Base-by-base conservation (phyloP, 2,329 filamentous ascomycete genomes). In the Epichloe typhina region DNA sequence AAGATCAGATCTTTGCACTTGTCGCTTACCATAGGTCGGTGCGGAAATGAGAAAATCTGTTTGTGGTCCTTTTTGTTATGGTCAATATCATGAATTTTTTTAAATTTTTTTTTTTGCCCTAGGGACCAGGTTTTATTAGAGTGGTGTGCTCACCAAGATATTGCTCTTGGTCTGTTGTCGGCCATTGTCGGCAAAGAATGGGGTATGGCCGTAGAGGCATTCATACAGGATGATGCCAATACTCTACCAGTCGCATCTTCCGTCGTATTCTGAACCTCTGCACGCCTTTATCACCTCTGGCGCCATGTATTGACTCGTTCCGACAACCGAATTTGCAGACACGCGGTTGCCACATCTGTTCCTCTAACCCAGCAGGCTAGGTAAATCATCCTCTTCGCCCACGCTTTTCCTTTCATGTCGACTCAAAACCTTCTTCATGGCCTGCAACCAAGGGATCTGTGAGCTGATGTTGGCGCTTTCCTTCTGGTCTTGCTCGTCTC, bases 261-360 rank as follows among this genome's bases (percentile, higher is more conserved):
- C 91, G 67, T 97, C 93, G 65, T 97, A 97, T 38, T 76, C 56
- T 21, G 39, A 51, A 40, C 54, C 54, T 26, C 51, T 52, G 21
- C 51, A 53, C 45, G 51, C 56, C 70, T 46, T 88, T 78, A 31
- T 90, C 88, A 97, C 87, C 70, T 97, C 93, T 2, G 91, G 91
- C 0, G 93, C 91, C 93, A 96, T 97, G 70, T 97, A 97, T 63
- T 96, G 91, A 64, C 89, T 95, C 2, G 93, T 97, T 2, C 91
- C 91, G 11, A 97, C 91, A 1, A 95, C 82, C 44, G 89, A 95
- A 57, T 83, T 80, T 1, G 91, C 91, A 36, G 88, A 76, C 36
- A 79, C 78, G 39, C 88, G 81, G 57, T 82, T 84, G 26, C 84
- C 78, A 54, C 74, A 77, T 15, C 75, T 73, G 61, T 88, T 83